Percentiles rank a stretch among this genome's conserved stretches.
phyloP scores from a whole-genome alignment of 139 green algal genomes.

The Closterium sp. region DNA sequence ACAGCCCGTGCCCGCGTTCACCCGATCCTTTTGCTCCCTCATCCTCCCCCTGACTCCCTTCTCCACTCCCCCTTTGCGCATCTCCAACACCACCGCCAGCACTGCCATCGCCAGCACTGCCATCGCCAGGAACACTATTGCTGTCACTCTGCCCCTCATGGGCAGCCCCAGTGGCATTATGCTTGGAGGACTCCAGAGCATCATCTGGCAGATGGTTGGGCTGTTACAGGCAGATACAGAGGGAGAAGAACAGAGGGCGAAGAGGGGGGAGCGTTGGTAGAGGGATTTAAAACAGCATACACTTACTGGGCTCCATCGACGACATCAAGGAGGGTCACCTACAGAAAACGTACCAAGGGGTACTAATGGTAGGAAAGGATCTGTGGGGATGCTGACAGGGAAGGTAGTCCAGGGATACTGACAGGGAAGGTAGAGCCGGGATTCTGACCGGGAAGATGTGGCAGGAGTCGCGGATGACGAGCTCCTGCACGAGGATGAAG shows the following conservation, averaged over 20 bases:
- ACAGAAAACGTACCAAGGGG: too few species aligned
- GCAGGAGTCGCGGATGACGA: neutral
- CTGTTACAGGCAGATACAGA: neutral
- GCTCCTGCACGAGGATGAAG: neutral
- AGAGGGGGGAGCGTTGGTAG: neutral
- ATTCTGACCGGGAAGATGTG: neutral
- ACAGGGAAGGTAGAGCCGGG: neutral
- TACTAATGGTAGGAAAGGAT: neutral
- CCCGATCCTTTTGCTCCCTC: neutral
- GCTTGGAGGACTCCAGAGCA: neutral
- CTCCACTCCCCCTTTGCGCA: too few species aligned
- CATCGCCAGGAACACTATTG: neutral
- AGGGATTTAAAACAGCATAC: neutral
- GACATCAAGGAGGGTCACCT: neutral
- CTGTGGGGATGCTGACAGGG: neutral
- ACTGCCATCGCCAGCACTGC: too few species aligned
- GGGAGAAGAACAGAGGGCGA: neutral
- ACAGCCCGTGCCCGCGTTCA: neutral
- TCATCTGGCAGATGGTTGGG: neutral
- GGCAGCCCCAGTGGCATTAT: neutral
- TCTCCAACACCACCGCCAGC: neutral
- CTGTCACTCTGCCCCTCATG: neutral
- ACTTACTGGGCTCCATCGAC: too few species aligned
- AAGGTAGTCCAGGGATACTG: neutral
- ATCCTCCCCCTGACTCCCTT: neutral